phyloP scores from a whole-genome alignment of 768 basidiomycete genomes.

The Lentinula detonsa region DNA sequence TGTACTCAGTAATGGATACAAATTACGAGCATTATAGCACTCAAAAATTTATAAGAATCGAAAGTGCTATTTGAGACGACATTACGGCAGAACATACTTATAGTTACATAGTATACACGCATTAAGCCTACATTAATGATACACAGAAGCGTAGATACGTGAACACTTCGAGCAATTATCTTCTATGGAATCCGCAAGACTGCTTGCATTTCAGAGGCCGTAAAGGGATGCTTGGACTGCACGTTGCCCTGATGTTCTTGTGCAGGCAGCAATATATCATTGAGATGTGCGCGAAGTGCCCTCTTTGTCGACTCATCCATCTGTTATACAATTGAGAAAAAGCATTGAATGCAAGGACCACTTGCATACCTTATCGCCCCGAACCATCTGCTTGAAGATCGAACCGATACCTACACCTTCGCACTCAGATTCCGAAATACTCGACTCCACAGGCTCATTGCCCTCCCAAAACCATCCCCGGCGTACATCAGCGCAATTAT shows the following conservation, averaged over 20 bases:
- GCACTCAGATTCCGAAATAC: neutral
- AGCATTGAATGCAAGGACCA: too few relatives aligned
- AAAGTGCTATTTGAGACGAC: too few relatives aligned
- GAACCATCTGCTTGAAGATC: neutral
- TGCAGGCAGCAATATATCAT: neutral
- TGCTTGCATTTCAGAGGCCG: neutral
- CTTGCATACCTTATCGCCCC: neutral
- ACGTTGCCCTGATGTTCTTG: neutral
- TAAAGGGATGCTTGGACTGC: neutral
- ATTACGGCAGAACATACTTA: too few relatives aligned
- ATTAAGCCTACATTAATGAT: too few relatives aligned
- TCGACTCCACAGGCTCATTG: neutral
- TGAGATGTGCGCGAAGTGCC: neutral
- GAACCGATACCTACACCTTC: neutral
- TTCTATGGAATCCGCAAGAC: neutral
- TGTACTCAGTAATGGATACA: too few relatives aligned
- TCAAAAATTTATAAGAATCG: too few relatives aligned
- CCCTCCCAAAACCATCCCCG: neutral
- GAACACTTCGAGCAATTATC: too few relatives aligned
- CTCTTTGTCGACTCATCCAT: neutral
- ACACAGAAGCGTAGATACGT: too few relatives aligned
- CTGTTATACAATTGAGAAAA: neutral
- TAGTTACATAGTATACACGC: too few relatives aligned
- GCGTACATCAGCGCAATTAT: slow-evolving; percentile 14
- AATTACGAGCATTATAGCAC: too few relatives aligned